These are phyloP conservation scores for Ceratobasidium sp. DNA, from an alignment of 1,284 basidiomycete species.

Conservation along the genomic window DNA sequence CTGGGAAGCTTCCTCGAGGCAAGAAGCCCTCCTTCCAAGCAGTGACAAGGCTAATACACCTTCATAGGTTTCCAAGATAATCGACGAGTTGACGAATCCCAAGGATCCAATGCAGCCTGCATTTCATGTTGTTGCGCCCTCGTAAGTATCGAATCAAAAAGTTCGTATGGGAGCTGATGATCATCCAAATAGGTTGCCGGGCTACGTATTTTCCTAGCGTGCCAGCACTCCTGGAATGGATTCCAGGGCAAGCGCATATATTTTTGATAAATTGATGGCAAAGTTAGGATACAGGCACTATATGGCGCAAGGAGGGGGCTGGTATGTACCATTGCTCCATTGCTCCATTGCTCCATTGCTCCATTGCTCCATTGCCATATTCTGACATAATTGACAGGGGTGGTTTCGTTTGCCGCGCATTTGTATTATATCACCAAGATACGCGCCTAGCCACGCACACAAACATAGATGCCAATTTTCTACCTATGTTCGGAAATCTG, in stretches of 20 bases:
- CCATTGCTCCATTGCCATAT: background rate
- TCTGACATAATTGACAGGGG: conserved; percentile 35
- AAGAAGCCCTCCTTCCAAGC: background rate
- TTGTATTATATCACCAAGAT: conserved; percentile 41
- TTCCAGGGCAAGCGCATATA: conserved; percentile 31
- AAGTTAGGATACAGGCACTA: conserved; percentile 42
- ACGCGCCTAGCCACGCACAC: conserved; percentile 40
- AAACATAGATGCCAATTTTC: conserved; percentile 36
- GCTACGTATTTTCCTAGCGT: conserved; percentile 41
- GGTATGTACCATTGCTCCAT: conserved; percentile 24
- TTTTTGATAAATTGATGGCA: conserved; percentile 42
- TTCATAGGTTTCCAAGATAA: conserved; percentile 39
- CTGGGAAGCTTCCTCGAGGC: conserved; percentile 38
- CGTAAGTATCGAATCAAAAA: conserved; percentile 22
- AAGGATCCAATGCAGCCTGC: conserved; percentile 39
- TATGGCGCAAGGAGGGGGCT: conserved; percentile 43
- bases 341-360: background rate
- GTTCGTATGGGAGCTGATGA: background rate
- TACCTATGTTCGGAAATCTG: conserved; percentile 35
- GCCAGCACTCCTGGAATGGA: conserved; percentile 39
- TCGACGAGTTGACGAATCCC: conserved; percentile 40
- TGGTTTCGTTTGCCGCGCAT: conserved; percentile 38
- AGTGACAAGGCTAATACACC: background rate
- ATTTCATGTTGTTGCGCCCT: conserved; percentile 42
- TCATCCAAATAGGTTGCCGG: conserved; percentile 38